Conservation (phyloP, 306 rosid species). For the Lathyrus tuberosus region DNA sequence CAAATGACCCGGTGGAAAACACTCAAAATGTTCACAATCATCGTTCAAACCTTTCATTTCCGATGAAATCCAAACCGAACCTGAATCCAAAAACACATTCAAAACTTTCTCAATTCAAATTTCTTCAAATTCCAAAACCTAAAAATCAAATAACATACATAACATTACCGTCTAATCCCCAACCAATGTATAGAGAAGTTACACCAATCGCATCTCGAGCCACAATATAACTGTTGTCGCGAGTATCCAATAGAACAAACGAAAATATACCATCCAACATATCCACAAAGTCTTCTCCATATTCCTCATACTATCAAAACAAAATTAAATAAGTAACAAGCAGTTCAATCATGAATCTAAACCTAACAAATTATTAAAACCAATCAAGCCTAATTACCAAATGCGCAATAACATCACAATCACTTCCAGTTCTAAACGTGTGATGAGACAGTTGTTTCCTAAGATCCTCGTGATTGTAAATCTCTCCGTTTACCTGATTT, state of each 20-base stretch:
- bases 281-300: slow-evolving; percentile 81
- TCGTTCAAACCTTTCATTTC: slow-evolving; percentile 88
- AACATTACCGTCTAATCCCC: slow-evolving; percentile 90
- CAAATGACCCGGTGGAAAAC: slow-evolving; percentile 89
- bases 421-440: slow-evolving; percentile 85
- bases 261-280: slow-evolving; percentile 94
- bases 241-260: slow-evolving; percentile 86
- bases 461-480: slow-evolving; percentile 88
- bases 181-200: slow-evolving; percentile 91
- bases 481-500: slow-evolving; percentile 87
- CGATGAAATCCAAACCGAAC: slow-evolving; percentile 90
- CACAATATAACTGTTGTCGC: slow-evolving; percentile 88
- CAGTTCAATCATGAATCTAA: background rate
- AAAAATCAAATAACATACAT: background rate
- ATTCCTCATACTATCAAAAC: slow-evolving; percentile 73
- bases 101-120: background rate
- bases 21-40: slow-evolving; percentile 87
- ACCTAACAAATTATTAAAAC: background rate
- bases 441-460: slow-evolving; percentile 73
- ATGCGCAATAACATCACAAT: slow-evolving; percentile 95
- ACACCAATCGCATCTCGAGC: slow-evolving; percentile 98
- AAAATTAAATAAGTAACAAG: slow-evolving; percentile 25
- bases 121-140: background rate
- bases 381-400: slow-evolving; percentile 50
- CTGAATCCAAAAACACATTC: slow-evolving; percentile 42